Evolutionary conservation across 129 eudicot genomes (phyloP).

Genomic region (Ambrosia trifida): DNA sequence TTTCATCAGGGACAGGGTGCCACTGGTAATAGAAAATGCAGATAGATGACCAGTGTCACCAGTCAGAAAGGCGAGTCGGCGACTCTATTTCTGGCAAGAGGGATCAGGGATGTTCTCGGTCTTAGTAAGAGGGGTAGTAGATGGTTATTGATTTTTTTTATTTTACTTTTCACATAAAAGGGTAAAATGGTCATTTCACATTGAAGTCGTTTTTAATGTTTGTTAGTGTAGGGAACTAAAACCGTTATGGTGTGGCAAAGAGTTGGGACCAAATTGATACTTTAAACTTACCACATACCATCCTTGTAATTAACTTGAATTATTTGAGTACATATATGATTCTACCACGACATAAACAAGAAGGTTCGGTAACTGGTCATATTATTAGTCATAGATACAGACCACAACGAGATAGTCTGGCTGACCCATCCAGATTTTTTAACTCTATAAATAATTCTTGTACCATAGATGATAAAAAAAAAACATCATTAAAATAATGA

Average conservation of each 20-base stretch:
- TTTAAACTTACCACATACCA: not conserved
- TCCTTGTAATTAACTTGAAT: not conserved
- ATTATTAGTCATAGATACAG: not conserved
- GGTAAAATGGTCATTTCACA: not conserved
- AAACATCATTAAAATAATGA: not conserved
- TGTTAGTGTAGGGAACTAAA: not conserved
- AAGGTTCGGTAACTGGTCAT: not conserved
- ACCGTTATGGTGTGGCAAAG: not conserved
- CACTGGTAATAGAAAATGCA: too few species aligned
- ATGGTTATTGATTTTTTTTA: too few species aligned
- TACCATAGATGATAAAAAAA: not conserved
- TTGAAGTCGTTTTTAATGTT: not conserved
- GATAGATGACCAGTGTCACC: too few species aligned
- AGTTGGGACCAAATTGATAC: not conserved
- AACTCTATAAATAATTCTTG: not conserved
- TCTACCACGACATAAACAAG: not conserved
- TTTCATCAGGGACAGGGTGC: too few species aligned
- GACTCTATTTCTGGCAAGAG: too few species aligned
- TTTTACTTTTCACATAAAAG: too few species aligned
- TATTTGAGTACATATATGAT: not conserved
- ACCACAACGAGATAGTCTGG: not conserved
- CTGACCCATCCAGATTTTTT: not conserved
- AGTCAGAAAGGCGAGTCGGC: too few species aligned
- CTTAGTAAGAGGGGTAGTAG: too few species aligned
- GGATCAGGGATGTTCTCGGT: too few species aligned